phyloP scores from a whole-genome alignment of 805 yeast species.

The Kazachstania psychrophila region DNA sequence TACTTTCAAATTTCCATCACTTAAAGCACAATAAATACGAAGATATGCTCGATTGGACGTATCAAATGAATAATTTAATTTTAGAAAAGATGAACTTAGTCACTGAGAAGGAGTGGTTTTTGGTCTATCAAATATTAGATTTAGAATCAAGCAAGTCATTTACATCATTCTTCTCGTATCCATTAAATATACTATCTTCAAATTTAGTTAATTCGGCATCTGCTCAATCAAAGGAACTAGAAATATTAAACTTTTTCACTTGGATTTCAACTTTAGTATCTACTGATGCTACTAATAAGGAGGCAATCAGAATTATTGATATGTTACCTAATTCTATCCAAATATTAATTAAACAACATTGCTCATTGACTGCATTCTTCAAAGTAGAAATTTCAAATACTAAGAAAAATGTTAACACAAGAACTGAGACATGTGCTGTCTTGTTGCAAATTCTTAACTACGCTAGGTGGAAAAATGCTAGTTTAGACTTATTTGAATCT shows the following conservation, averaged over 20 bases:
- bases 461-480: conserved; percentile 57
- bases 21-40: conserved; percentile 19
- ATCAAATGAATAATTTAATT: conserved; percentile 53
- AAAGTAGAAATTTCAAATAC: conserved; percentile 56
- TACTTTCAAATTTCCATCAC: conserved; percentile 14
- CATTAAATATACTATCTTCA: conserved; percentile 13
- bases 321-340: conserved; percentile 63
- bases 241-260: conserved; percentile 56
- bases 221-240: conserved; percentile 41
- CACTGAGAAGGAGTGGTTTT: conserved; percentile 68
- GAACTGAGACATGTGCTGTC: conserved; percentile 62
- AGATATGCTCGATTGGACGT: conserved; percentile 53
- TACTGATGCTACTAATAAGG: conserved; percentile 28
- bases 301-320: conserved; percentile 34
- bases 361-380: conserved; percentile 55
- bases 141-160: conserved; percentile 50
- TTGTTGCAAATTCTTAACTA: conserved; percentile 57
- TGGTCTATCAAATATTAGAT: conserved; percentile 65
- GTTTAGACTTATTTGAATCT: conserved; percentile 39
- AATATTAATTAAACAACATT: conserved; percentile 56
- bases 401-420: conserved; percentile 44
- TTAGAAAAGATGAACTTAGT: conserved; percentile 40
- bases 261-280: conserved; percentile 54
- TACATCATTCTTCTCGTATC: conserved; percentile 41
- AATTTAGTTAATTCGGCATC: conserved; percentile 16